Evolutionary conservation across 2,329 filamentous ascomycete genomes (phyloP).

Genomic region (Pyricularia sp.): DNA sequence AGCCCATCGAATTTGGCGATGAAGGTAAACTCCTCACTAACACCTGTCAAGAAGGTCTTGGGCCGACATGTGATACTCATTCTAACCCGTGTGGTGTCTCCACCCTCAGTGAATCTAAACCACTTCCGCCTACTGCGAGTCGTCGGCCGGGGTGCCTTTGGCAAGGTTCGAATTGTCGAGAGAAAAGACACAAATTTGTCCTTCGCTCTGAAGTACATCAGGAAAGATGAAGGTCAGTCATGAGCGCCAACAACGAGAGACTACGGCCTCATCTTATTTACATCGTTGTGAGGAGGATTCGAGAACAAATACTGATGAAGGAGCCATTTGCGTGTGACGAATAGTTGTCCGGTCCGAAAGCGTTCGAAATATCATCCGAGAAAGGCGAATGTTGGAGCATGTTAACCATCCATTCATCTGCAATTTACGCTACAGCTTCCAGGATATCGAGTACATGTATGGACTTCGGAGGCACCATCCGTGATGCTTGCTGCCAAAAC

Average conservation of each 20-base stretch:
- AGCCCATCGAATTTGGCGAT: slow-evolving; percentile 84
- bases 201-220: slow-evolving; percentile 96
- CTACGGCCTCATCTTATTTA: slow-evolving; percentile 3
- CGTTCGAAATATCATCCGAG: slow-evolving; percentile 94
- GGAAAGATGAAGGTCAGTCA: slow-evolving; percentile 86
- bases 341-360: slow-evolving; percentile 94
- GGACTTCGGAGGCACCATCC: neutral
- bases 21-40: slow-evolving; percentile 56
- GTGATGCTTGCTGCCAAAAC: neutral
- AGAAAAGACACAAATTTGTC: slow-evolving; percentile 89
- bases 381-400: slow-evolving; percentile 95
- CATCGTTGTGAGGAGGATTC: neutral
- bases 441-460: slow-evolving; percentile 98
- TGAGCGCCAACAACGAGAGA: neutral
- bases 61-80: neutral
- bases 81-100: slow-evolving; percentile 1
- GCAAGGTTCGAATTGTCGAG: slow-evolving; percentile 97
- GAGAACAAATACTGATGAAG: neutral
- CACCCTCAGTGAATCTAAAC: slow-evolving; percentile 73
- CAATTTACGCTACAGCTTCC: slow-evolving; percentile 97
- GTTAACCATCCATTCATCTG: slow-evolving; percentile 97
- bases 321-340: slow-evolving; percentile 6
- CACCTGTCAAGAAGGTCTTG: neutral
- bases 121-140: slow-evolving; percentile 93
- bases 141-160: slow-evolving; percentile 95